Evolutionary conservation across 352 stramenopile genomes (phyloP).

Genomic region (Peronospora farinosa): DNA sequence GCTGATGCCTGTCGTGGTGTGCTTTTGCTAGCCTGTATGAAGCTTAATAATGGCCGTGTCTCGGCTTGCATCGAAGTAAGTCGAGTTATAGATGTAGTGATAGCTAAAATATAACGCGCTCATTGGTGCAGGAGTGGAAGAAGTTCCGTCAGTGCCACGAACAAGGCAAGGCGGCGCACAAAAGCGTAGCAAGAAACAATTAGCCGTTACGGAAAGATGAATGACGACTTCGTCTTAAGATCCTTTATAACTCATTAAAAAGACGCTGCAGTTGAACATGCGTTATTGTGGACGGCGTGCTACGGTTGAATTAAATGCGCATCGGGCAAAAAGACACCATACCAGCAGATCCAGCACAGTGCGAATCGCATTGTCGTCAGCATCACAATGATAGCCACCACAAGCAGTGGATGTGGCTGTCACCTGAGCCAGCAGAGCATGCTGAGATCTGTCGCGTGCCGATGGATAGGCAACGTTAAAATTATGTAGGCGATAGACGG

Average conservation of each 20-base stretch:
- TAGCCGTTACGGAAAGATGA: neutral
- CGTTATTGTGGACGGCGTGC: neutral
- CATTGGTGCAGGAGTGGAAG: conserved; percentile 44
- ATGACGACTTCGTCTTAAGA: neutral
- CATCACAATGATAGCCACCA: neutral
- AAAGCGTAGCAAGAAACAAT: conserved; percentile 20
- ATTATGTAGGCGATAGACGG: neutral
- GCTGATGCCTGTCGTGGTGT: conserved; percentile 12
- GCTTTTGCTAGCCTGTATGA: conserved; percentile 66
- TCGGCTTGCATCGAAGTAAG: conserved; percentile 61
- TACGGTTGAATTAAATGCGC: neutral
- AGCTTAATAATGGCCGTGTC: conserved; percentile 63
- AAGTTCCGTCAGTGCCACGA: conserved; percentile 73
- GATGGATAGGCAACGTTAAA: neutral
- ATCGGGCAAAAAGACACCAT: conserved; percentile 4
- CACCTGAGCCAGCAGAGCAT: neutral
- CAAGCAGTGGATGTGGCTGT: neutral
- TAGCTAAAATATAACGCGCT: conserved; percentile 4
- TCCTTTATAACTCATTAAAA: neutral
- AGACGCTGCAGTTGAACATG: neutral
- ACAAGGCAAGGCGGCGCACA: conserved; percentile 33
- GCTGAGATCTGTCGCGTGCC: neutral
- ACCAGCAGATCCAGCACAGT: neutral
- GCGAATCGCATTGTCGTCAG: neutral
- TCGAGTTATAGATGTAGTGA: neutral